Evolutionary conservation across 2,329 filamentous ascomycete genomes (phyloP), one percentile per base, ranked within the genome.

Genomic region (Talaromyces atroroseus): DNA sequence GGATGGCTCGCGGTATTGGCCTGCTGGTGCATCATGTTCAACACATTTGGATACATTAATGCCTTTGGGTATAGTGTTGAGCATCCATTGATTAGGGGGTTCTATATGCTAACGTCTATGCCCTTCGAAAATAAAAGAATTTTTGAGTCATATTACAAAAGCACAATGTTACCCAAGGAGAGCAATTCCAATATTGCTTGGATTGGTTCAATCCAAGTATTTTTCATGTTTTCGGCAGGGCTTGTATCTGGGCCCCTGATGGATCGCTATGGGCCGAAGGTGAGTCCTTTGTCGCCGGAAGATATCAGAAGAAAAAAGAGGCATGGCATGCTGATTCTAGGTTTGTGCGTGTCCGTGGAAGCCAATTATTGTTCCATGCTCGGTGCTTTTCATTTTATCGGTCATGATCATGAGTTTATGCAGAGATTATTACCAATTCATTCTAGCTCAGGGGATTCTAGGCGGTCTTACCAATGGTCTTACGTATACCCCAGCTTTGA

Each of bases 351-450:
- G 3, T 26, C 24, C 24, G 24, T 75, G 77, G 70, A n/a, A 75
- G 80, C 70, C 64, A 66, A 4, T 62, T 26, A 32, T 49, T 29
- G 57, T 59, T 51, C 65, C 65, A 11, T 76, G 18, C 60, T 67
- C 52, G 49, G 24, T 55, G 6, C 21, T 55, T n/a, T 55, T 49
- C 40, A 45, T 50, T 18, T 16, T 56, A 7, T 44, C 59, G 29
- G 54, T 67, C 20, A 63, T 66, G 60, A 61, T 67, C 58, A 61
- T 54, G 5, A 76, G 71, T 50, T 62, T 74, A 5, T 80, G 77
- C 61, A 71, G 64, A 2, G 54, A 71, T 29, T 82, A 81, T 60
- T 82, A 74, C 67, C 79, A 82, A 10, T 72, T 82, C 62, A 76
- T 82, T 67, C 76, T 82, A 10, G 71, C 72, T 0, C 60, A 63